Evolutionary conservation across 2,329 filamentous ascomycete genomes (phyloP).

Genomic region (Xylariomycetidae sp.): DNA sequence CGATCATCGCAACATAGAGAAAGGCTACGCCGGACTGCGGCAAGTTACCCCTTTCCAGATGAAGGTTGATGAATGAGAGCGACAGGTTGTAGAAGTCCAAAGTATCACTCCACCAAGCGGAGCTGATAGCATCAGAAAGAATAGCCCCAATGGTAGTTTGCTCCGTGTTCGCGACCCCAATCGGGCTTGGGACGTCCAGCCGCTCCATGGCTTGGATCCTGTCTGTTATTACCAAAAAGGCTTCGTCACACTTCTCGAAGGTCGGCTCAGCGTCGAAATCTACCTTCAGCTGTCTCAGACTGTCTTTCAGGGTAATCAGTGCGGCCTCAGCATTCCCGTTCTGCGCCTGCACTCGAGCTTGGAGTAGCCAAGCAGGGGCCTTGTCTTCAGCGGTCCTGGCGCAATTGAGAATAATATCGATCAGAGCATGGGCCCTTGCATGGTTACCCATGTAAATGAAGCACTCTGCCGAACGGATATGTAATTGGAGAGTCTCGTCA

Average conservation of each 20-base stretch:
- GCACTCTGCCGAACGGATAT: slow-evolving; percentile 76
- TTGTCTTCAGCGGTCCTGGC: slow-evolving; percentile 73
- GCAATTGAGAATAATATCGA: slow-evolving; percentile 64
- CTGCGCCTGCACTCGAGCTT: slow-evolving; percentile 73
- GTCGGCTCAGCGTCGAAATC: slow-evolving; percentile 60
- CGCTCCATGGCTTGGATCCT: slow-evolving; percentile 56
- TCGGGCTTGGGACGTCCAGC: slow-evolving; percentile 38
- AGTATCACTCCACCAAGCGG: slow-evolving; percentile 69
- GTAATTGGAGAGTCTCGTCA: slow-evolving; percentile 76
- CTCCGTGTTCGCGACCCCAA: slow-evolving; percentile 43
- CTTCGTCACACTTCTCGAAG: slow-evolving; percentile 72
- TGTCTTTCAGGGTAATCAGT: slow-evolving; percentile 65
- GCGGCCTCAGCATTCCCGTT: slow-evolving; percentile 67
- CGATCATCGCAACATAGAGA: slow-evolving; percentile 63
- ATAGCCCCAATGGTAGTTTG: slow-evolving; percentile 64
- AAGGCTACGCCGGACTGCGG: slow-evolving; percentile 67
- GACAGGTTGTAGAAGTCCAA: slow-evolving; percentile 69
- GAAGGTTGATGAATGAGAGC: slow-evolving; percentile 62
- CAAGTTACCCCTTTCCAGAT: slow-evolving; percentile 59
- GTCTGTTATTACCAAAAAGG: slow-evolving; percentile 61
- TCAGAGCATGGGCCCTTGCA: slow-evolving; percentile 60
- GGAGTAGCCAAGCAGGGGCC: slow-evolving; percentile 76
- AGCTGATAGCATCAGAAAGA: slow-evolving; percentile 63
- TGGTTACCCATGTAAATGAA: slow-evolving; percentile 74
- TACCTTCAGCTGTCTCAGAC: slow-evolving; percentile 65